These are phyloP conservation scores for Pseudovirgaria hyperparasitica DNA, from an alignment of 2,329 filamentous ascomycete genomes.

Conservation along the genomic window DNA sequence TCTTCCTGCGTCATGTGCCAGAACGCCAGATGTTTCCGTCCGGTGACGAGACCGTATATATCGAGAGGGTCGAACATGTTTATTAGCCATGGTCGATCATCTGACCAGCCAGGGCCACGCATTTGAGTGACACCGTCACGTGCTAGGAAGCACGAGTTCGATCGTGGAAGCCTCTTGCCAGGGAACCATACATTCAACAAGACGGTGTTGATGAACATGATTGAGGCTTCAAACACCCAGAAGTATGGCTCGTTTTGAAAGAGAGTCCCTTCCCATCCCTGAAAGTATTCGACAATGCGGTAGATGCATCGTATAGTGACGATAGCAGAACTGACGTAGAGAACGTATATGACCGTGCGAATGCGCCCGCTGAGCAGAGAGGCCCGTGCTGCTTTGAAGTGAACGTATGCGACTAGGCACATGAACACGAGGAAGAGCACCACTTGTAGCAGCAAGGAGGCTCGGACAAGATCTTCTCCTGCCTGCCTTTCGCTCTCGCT, in stretches of 20 bases:
- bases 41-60: slow-evolving; percentile 17
- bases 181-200: slow-evolving; percentile 41
- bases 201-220: slow-evolving; percentile 39
- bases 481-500: slow-evolving; percentile 23
- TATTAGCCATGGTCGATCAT: slow-evolving; percentile 31
- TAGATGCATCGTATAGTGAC: slow-evolving; percentile 38
- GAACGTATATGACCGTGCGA: slow-evolving; percentile 28
- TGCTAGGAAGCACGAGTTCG: slow-evolving; percentile 38
- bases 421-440: slow-evolving; percentile 37
- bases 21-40: slow-evolving; percentile 20
- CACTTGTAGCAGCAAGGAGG: slow-evolving; percentile 38
- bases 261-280: slow-evolving; percentile 17
- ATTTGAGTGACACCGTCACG: slow-evolving; percentile 40
- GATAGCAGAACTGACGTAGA: slow-evolving; percentile 37
- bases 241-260: slow-evolving; percentile 38
- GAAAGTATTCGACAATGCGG: slow-evolving; percentile 38
- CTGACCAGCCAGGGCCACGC: slow-evolving; percentile 36
- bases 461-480: slow-evolving; percentile 35
- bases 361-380: slow-evolving; percentile 32
- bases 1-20: slow-evolving; percentile 24
- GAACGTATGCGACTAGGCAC: slow-evolving; percentile 32
- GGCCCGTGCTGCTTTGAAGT: slow-evolving; percentile 27
- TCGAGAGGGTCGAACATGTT: slow-evolving; percentile 27
- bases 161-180: slow-evolving; percentile 34
- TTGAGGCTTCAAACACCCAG: slow-evolving; percentile 40